Evolutionary conservation across 1,284 basidiomycete species (phyloP), one percentile per base, ranked within the genome.

Genomic region (Puccinia polysora): DNA sequence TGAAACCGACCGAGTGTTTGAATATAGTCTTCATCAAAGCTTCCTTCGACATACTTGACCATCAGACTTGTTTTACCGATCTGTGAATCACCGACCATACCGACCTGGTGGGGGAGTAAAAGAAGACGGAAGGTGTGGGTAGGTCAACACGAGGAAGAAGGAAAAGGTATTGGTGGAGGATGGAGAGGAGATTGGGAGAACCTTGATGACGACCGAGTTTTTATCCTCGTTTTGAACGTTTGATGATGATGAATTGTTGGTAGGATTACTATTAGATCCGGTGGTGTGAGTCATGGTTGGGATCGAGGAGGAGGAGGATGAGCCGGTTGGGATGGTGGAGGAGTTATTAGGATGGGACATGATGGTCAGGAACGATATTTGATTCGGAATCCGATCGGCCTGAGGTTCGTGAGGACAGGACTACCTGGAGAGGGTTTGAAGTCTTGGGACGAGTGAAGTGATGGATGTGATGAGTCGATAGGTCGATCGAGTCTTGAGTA

Each of bases 21-120:
- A 80, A 97, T 97, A 82, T 97, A 97, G 82, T 97, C 94, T 83
- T 97, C 94, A 82, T 84, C 83, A 80, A 94, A 94, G 81, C 89
- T 91, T 73, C 93, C 93, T 83, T 97, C 93, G 74, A 95, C 92
- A 79, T 97, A 97, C 83, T 95, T 94, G 79, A 96, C 93, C 93
- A 97, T 97, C 79, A 97, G 84, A 81, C 89, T 91, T 74, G 94
- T 97, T 85, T 97, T 97, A 76, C 94, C 94, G 78, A 97, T 97
- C 83, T 97, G 93, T 77, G 92, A 92, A 83, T 98, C 95, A 65
- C 95, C 95, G 45, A 98, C 91, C 94, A 97, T 97, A 73, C 94
- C 94, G 67, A 97, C 94, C 81, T 98, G 96, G 81, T 96, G 89
- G 72, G 95, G 90, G 77, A 97, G 91, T 79, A 90, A 30, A 63